These are phyloP conservation scores for Zea luxurians DNA, from an alignment of 176 grass and related monocot species.

Conservation along the genomic window DNA sequence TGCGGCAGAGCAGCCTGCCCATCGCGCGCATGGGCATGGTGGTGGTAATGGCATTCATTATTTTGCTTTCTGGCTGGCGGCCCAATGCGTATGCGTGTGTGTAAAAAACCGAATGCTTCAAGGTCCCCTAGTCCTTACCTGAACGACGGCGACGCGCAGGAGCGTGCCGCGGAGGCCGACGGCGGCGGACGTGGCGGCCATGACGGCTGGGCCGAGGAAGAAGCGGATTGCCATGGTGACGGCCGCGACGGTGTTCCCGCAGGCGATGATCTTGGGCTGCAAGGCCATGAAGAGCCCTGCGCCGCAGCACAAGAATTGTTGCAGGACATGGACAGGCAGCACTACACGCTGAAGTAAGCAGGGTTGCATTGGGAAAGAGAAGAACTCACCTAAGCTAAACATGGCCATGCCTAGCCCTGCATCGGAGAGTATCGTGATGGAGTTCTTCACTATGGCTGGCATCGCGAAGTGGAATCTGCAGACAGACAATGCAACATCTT, in stretches of 20 bases:
- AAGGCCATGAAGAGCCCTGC: slow-evolving; percentile 89
- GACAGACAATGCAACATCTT: no score
- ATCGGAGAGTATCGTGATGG: slow-evolving; percentile 89
- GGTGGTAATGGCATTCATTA: no score
- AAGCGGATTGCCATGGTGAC: slow-evolving; percentile 72
- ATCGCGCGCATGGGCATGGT: no score
- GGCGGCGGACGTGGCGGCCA: slow-evolving; percentile 63
- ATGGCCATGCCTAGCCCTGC: slow-evolving; percentile 93
- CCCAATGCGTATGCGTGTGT: no score
- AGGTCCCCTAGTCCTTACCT: slow-evolving; percentile 41
- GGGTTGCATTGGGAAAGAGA: background rate
- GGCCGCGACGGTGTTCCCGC: slow-evolving; percentile 50
- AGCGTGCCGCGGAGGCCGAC: slow-evolving; percentile 62
- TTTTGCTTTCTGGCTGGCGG: no score
- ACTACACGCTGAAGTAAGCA: no score
- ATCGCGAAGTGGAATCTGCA: slow-evolving; percentile 73
- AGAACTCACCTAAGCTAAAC: slow-evolving; percentile 71
- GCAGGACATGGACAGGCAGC: background rate
- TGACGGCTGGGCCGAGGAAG: slow-evolving; percentile 63
- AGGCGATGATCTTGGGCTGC: slow-evolving; percentile 81
- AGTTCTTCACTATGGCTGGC: slow-evolving; percentile 69
- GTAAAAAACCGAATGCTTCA: no score
- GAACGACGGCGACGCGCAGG: slow-evolving; percentile 82
- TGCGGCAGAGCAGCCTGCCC: slow-evolving; percentile 52
- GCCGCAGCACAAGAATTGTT: background rate